Evolutionary conservation across 1,284 basidiomycete species (phyloP), one percentile per base, ranked within the genome.

Genomic region (Puccinia triticina): DNA sequence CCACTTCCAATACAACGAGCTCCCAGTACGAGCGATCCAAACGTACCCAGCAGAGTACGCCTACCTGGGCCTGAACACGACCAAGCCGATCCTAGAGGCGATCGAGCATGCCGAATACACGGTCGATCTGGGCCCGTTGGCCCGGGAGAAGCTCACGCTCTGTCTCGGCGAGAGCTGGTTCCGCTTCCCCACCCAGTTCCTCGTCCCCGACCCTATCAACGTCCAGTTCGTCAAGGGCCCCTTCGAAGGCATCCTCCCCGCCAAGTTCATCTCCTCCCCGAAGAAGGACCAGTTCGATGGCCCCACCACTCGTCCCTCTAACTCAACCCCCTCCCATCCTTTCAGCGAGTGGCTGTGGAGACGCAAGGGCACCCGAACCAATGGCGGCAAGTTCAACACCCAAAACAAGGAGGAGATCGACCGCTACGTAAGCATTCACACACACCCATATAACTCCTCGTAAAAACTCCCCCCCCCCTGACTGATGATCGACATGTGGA

Each of bases 111-210:
- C 69, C 12, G 83, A 82, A 61, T 53, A 61, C 18, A 61, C 82
- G 1, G 34, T 82, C 3, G 81, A 82, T 71, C 53, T 82, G 1
- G 59, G 69, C 5, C 40, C 61, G 7, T 59, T 73, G 59, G 76
- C 77, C 2, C 67, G 72, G n/a, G 76, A 81, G 18, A 73, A 82
- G 82, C 87, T 96, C 81, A 91, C 89, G n/a, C 87, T 99, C 1
- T 99, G 97, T 88, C 90, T 93, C 80, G 95, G 92, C 48, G 94
- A 96, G 86, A 96, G 99, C 88, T 99, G 97, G 97, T 90, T 98
- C 86, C 90, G 96, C 21, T 99, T 96, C 89, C 94, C 96, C 0
- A 91, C 93, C 0, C 92, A 93, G 86, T 98, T 93, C 88, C 90
- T 96, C 72, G 90, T 98, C 26, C 95, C 96, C 0, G 90, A 92